A percentile compares a stretch with the other conserved stretches of the same genome.
Conservation (phyloP, 306 rosid genomes). For the Prunus dulcis region DNA sequence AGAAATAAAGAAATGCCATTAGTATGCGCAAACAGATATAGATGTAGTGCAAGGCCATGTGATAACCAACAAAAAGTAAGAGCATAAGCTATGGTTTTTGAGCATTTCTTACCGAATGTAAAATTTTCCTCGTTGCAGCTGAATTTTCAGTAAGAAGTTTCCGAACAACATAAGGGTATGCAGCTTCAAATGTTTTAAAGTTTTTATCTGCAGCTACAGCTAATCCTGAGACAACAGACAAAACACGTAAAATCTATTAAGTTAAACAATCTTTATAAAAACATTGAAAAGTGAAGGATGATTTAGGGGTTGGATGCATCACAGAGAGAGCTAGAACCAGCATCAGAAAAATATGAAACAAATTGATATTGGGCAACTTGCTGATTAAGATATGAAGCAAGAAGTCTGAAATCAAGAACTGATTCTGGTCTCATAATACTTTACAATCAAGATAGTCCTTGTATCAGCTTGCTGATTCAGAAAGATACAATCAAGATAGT, state of each 20-base stretch:
- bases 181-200: slow-evolving; percentile 94
- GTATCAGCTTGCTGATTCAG: too few relatives aligned
- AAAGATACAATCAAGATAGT: too few relatives aligned
- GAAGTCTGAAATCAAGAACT: background rate
- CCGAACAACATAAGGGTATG: slow-evolving; percentile 84
- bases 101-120: slow-evolving; percentile 61
- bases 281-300: background rate
- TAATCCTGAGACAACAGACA: slow-evolving; percentile 52
- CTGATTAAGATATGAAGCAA: too few relatives aligned
- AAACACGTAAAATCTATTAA: background rate
- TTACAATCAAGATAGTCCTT: background rate
- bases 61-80: background rate
- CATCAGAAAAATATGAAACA: background rate
- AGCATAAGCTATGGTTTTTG: background rate
- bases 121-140: slow-evolving; percentile 58
- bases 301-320: background rate
- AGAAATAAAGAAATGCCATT: background rate
- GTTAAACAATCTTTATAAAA: background rate
- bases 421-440: background rate
- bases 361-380: background rate
- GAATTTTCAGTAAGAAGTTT: slow-evolving; percentile 93
- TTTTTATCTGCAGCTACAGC: slow-evolving; percentile 74
- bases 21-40: background rate
- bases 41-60: background rate
- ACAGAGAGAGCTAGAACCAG: background rate